phyloP scores from a whole-genome alignment of 148 eudicot genomes.

The Spergularia marina region DNA sequence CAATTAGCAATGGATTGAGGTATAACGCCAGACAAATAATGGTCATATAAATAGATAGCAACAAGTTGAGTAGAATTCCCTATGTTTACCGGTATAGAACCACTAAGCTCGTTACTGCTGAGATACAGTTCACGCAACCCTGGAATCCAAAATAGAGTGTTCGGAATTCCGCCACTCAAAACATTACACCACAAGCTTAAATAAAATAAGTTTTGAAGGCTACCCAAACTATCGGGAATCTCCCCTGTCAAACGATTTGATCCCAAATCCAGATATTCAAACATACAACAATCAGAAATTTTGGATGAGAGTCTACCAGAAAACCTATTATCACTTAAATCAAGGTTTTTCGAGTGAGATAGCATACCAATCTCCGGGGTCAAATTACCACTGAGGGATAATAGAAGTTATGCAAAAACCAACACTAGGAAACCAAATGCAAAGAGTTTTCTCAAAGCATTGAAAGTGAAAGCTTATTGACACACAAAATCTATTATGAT shows the following conservation, averaged over 20 bases:
- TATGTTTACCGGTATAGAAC: constrained; percentile 49
- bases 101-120: constrained; percentile 45
- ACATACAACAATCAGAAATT: constrained; percentile 44
- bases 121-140: constrained; percentile 33
- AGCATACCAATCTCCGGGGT: constrained; percentile 54
- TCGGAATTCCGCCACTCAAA: constrained; percentile 49
- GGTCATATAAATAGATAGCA: constrained; percentile 36
- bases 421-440: too few species aligned
- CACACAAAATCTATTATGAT: too few species aligned
- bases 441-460: too few species aligned
- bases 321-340: constrained; percentile 40
- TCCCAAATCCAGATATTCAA: constrained; percentile 41
- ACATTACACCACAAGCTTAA: constrained; percentile 43
- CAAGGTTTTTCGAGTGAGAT: constrained; percentile 36
- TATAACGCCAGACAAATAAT: constrained; percentile 56
- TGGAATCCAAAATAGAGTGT: constrained; percentile 38
- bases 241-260: constrained; percentile 41
- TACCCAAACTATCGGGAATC: constrained; percentile 27
- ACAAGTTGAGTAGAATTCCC: constrained; percentile 45
- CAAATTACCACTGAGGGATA: too few species aligned
- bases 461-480: too few species aligned
- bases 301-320: constrained; percentile 51
- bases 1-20: constrained; percentile 62
- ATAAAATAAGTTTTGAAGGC: constrained; percentile 17
- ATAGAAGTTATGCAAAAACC: too few species aligned